phyloP scores from a whole-genome alignment of 2,329 filamentous ascomycete genomes.

The Phialemoniopsis sp. region DNA sequence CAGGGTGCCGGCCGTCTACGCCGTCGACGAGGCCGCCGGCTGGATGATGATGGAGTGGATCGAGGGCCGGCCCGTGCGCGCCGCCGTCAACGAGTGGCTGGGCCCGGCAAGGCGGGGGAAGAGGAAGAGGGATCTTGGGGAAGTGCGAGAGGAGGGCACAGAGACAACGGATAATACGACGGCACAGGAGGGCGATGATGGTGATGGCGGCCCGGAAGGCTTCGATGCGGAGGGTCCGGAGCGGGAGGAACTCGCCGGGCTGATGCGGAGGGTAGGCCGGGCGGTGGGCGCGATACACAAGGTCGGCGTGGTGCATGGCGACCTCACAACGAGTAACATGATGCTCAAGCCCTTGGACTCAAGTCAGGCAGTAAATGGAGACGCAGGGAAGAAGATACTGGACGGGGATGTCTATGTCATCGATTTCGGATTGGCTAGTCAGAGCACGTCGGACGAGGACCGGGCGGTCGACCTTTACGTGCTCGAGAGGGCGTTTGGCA shows the following conservation, averaged over 20 bases:
- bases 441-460: conserved; percentile 83
- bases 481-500: conserved; percentile 88
- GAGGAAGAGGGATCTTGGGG: conserved; percentile 8
- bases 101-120: conserved; percentile 32
- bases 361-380: conserved; percentile 9
- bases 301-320: conserved; percentile 86
- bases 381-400: conserved; percentile 23
- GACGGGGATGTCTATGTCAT: conserved; percentile 83
- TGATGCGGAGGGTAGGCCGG: conserved; percentile 68
- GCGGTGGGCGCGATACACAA: conserved; percentile 75
- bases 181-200: conserved; percentile 15
- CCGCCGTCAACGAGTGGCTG: conserved; percentile 66
- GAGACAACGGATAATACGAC: background rate
- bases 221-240: conserved; percentile 25
- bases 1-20: conserved; percentile 76
- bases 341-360: conserved; percentile 59
- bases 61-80: conserved; percentile 65
- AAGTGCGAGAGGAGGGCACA: conserved; percentile 10
- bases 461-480: conserved; percentile 95
- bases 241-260: conserved; percentile 47
- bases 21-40: conserved; percentile 56
- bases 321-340: conserved; percentile 95
- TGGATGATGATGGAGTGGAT: conserved; percentile 88
- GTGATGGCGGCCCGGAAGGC: background rate
- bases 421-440: conserved; percentile 86